Conservation (phyloP, 2,329 filamentous ascomycete species). For the Xylaria sp. region DNA sequence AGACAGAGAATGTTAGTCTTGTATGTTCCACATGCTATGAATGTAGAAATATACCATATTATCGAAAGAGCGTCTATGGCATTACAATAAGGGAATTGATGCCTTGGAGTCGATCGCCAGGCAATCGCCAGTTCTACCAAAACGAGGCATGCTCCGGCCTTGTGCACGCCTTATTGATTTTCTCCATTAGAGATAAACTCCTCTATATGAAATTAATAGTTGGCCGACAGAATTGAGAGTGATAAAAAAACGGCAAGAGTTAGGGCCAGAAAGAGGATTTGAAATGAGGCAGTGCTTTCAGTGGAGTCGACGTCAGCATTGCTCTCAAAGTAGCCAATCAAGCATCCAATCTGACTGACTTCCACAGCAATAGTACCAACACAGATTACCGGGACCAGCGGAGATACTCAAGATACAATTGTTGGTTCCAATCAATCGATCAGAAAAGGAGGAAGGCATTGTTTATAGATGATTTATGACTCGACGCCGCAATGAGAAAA, state of each 20-base stretch:
- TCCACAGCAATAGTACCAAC: conserved; percentile 2
- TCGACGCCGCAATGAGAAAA: conserved; percentile 10
- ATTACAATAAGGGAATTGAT: not conserved
- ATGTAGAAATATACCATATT: not conserved
- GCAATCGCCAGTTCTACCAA: not conserved
- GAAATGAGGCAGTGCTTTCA: not conserved
- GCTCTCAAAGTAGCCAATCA: conserved; percentile 22
- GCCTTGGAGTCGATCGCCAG: not conserved
- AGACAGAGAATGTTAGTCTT: not conserved
- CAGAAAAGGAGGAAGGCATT: not conserved
- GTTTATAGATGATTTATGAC: conserved; percentile 15
- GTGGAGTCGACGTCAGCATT: conserved; percentile 12
- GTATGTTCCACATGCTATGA: not conserved
- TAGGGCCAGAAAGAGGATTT: not conserved
- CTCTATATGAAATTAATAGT: not conserved
- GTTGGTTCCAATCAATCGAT: not conserved
- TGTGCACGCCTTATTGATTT: not conserved
- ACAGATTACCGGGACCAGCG: not conserved
- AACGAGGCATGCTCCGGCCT: not conserved
- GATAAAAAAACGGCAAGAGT: not conserved
- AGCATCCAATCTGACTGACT: not conserved
- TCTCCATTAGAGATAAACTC: not conserved
- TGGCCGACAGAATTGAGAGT: not conserved
- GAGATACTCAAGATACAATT: conserved; percentile 8
- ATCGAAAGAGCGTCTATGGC: not conserved